These are phyloP conservation scores for Pseudogymnoascus sp. DNA, from an alignment of 2,329 filamentous ascomycete genomes.

Conservation along the genomic window DNA sequence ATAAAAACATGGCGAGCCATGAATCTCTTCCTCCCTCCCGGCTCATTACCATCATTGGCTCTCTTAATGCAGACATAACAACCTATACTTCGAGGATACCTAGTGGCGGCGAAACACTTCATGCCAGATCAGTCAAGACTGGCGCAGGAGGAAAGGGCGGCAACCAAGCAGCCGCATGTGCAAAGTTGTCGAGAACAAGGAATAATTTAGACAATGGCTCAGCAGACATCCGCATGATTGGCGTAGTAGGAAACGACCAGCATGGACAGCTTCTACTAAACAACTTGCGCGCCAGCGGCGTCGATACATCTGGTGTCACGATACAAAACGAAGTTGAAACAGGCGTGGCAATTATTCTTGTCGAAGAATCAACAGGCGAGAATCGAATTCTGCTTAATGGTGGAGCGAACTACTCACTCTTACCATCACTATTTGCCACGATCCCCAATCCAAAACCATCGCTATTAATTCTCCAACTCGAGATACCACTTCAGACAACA, in stretches of 20 bases:
- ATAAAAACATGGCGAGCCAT: background rate
- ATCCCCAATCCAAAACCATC: background rate
- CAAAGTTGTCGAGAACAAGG: conserved; percentile 12
- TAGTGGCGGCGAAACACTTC: conserved; percentile 13
- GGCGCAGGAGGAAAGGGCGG: conserved; percentile 14
- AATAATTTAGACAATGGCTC: conserved; percentile 4
- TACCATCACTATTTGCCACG: background rate
- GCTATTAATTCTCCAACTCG: conserved; percentile 10
- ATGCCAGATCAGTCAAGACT: conserved; percentile 12
- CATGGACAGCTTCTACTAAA: conserved; percentile 1
- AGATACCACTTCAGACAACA: conserved; percentile 7
- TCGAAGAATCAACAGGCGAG: conserved; percentile 4
- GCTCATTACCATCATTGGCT: conserved; percentile 13
- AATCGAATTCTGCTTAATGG: conserved; percentile 6
- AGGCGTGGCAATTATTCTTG: conserved; percentile 9
- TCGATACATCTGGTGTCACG: background rate
- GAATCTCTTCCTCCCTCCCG: conserved; percentile 11
- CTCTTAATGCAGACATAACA: conserved; percentile 15
- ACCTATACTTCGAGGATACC: conserved; percentile 14
- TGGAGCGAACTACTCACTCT: conserved; percentile 9
- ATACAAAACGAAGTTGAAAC: background rate
- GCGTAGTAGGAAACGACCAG: conserved; percentile 13
- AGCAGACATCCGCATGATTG: conserved; percentile 14
- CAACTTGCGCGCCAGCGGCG: conserved; percentile 10
- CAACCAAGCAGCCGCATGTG: conserved; percentile 16